These are phyloP conservation scores for Sporisorium exsertum DNA, from an alignment of 1,284 basidiomycete species.

Conservation along the genomic window DNA sequence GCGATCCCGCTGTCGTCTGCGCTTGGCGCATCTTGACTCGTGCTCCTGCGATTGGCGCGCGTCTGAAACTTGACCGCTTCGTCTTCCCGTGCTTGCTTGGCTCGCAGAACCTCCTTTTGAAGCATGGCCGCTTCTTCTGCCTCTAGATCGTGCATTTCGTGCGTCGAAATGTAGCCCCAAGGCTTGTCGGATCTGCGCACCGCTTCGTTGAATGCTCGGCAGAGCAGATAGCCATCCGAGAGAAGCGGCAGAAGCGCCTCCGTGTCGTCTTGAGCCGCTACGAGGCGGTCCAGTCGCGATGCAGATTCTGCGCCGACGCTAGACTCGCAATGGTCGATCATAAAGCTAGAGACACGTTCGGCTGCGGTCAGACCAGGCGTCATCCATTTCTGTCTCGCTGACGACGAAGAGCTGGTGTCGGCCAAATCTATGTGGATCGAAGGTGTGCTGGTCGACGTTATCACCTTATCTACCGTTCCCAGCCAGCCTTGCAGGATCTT, in stretches of 20 bases:
- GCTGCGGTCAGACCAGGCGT: background rate
- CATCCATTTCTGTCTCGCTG: background rate
- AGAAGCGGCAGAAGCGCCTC: constrained; percentile 19
- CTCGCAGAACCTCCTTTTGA: constrained; percentile 23
- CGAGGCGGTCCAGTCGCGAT: constrained; percentile 15
- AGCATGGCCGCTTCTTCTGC: constrained; percentile 71
- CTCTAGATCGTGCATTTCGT: constrained; percentile 75
- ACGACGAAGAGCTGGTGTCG: background rate
- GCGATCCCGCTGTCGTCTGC: background rate
- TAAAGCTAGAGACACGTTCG: constrained; percentile 21
- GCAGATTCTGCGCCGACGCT: background rate
- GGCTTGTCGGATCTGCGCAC: constrained; percentile 82
- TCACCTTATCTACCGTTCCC: constrained; percentile 25
- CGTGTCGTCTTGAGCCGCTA: constrained; percentile 6
- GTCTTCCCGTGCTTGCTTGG: constrained; percentile 68
- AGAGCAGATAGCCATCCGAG: constrained; percentile 80
- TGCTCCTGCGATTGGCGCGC: constrained; percentile 8
- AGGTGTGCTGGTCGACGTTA: constrained; percentile 12
- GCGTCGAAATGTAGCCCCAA: constrained; percentile 85
- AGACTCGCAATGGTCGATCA: constrained; percentile 32
- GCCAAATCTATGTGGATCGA: constrained; percentile 5
- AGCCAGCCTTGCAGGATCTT: constrained; percentile 56
- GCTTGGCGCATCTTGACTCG: constrained; percentile 2
- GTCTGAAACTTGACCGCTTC: constrained; percentile 64
- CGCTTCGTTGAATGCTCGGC: constrained; percentile 81